Evolutionary conservation across 192 early-diverging fungal species (phyloP).

Genomic region (Coemansia sp.): DNA sequence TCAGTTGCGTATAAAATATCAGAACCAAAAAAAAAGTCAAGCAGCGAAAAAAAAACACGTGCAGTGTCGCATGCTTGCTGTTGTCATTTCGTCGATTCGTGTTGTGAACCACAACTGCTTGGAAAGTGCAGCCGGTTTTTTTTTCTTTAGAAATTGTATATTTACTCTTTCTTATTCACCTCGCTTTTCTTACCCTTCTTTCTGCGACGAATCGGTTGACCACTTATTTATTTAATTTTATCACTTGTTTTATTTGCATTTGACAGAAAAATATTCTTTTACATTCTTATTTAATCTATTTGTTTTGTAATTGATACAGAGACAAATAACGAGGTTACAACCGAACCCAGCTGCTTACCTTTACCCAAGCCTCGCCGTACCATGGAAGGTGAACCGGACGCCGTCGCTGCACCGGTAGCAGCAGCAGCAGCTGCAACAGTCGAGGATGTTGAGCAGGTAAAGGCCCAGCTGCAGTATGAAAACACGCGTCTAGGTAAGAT

Average conservation of each 20-base stretch:
- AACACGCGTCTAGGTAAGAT: conserved; percentile 50
- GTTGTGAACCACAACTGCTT: neutral
- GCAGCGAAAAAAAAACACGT: too few species aligned
- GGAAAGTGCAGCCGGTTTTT: too few species aligned
- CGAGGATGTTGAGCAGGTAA: conserved; percentile 15
- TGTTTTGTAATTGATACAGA: neutral
- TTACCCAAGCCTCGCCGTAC: too few species aligned
- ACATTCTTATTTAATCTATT: neutral
- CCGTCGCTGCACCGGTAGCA: too few species aligned
- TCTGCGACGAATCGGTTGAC: too few species aligned
- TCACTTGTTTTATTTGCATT: neutral
- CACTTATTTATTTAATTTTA: neutral
- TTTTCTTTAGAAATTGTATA: too few species aligned
- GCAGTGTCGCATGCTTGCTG: neutral
- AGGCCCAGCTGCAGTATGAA: conserved; percentile 45
- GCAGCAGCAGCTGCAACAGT: neutral
- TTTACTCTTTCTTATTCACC: neutral
- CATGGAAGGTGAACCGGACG: neutral
- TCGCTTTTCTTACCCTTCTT: neutral
- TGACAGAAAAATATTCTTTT: too few species aligned
- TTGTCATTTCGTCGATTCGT: neutral
- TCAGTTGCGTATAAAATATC: too few species aligned
- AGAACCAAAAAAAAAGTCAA: too few species aligned
- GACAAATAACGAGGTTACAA: neutral
- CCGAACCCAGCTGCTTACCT: neutral